Conservation (phyloP, 441 rosid genomes). For the Brassica hybrid region DNA sequence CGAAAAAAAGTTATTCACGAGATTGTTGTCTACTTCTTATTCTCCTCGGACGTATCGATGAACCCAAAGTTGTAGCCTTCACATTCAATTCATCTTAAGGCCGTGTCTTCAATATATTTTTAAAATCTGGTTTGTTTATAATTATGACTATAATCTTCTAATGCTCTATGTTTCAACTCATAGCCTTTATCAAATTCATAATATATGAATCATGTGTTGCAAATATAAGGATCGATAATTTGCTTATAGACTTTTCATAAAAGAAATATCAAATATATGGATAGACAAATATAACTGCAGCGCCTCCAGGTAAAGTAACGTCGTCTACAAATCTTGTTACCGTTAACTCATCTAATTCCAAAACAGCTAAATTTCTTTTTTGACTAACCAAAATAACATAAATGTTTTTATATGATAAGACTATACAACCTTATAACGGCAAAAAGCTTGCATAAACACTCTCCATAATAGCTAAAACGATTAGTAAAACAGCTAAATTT, state of each 20-base stretch:
- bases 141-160: neutral
- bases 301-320: neutral
- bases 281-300: neutral
- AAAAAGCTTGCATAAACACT: no score
- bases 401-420: no score
- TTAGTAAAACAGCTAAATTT: no score
- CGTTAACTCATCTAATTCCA: neutral
- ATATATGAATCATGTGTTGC: neutral
- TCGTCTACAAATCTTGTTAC: slow-evolving; percentile 6
- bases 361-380: no score
- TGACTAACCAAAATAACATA: no score
- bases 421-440: no score
- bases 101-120: neutral
- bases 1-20: slow-evolving; percentile 21
- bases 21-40: slow-evolving; percentile 27
- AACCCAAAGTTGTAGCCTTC: slow-evolving; percentile 3
- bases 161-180: neutral
- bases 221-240: neutral
- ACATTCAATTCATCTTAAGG: neutral
- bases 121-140: neutral
- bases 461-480: no score
- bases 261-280: neutral
- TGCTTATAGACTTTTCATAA: no score
- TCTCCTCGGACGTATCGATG: slow-evolving; percentile 18
- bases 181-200: neutral